Conservation (phyloP, 75 land plant species). For the Isoetes taiwanensis region DNA sequence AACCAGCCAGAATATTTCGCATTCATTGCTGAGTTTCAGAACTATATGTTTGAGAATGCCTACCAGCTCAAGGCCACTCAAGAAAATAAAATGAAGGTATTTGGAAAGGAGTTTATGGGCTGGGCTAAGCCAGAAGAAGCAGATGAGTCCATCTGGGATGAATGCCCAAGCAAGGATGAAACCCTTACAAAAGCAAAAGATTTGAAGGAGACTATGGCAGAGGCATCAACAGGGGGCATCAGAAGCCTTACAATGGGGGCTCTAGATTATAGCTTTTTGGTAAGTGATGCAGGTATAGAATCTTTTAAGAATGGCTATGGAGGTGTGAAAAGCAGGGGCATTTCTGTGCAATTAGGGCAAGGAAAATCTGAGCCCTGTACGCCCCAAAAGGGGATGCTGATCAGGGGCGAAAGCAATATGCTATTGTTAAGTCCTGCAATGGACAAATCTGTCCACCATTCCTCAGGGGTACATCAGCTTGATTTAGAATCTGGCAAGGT, state of each 20-base stretch:
- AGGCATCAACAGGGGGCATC: slow-evolving; percentile 54
- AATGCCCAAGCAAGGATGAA: slow-evolving; percentile 55
- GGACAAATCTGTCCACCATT: slow-evolving; percentile 35
- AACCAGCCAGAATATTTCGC: slow-evolving; percentile 23
- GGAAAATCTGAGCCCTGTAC: slow-evolving; percentile 20
- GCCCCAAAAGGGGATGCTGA: slow-evolving; percentile 88
- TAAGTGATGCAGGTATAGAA: slow-evolving; percentile 69
- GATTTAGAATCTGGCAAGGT: slow-evolving; percentile 83
- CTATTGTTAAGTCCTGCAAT: slow-evolving; percentile 68
- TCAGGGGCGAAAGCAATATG: slow-evolving; percentile 87
- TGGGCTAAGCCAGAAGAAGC: slow-evolving; percentile 87
- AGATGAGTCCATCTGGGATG: slow-evolving; percentile 91
- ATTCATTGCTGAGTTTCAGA: slow-evolving; percentile 47
- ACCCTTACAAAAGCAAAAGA: slow-evolving; percentile 17
- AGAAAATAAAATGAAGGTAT: slow-evolving; percentile 69
- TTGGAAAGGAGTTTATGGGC: slow-evolving; percentile 91
- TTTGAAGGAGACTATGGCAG: slow-evolving; percentile 24
- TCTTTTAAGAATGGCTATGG: slow-evolving; percentile 61
- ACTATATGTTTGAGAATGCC: slow-evolving; percentile 71
- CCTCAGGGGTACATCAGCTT: slow-evolving; percentile 68
- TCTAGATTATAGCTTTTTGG: slow-evolving; percentile 79
- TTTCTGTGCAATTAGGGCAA: slow-evolving; percentile 35
- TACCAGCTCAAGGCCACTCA: slow-evolving; percentile 52
- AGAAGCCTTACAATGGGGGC: slow-evolving; percentile 91
- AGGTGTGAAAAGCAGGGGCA: slow-evolving; percentile 88